Conservation (phyloP, 768 basidiomycete species). For the Rubroboletus pulcherrimus region DNA sequence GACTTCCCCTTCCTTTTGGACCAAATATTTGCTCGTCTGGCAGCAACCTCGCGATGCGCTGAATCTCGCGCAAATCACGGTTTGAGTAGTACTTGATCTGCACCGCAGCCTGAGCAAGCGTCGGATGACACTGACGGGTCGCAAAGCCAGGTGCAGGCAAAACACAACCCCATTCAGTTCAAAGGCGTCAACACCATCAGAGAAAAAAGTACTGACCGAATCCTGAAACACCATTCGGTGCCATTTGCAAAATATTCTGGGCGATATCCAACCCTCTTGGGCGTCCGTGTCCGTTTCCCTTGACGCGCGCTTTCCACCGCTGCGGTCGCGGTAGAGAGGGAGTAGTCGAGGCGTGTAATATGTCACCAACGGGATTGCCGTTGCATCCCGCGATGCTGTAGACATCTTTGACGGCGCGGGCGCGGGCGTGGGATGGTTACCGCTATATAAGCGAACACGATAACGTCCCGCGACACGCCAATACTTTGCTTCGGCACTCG, state of each 20-base stretch:
- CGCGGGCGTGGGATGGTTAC: constrained; percentile 5
- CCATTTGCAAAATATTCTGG: constrained; percentile 42
- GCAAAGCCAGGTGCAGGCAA: neutral
- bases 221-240: constrained; percentile 43
- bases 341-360: constrained; percentile 38
- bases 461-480: constrained; percentile 30
- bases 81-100: constrained; percentile 36
- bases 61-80: constrained; percentile 39
- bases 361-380: constrained; percentile 24
- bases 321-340: constrained; percentile 34
- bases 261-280: constrained; percentile 29
- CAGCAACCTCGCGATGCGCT: constrained; percentile 39
- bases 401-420: neutral
- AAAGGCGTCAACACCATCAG: neutral
- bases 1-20: neutral
- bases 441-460: constrained; percentile 26
- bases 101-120: constrained; percentile 29
- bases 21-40: constrained; percentile 37
- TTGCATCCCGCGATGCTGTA: constrained; percentile 2
- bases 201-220: constrained; percentile 34
- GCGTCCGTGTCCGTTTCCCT: constrained; percentile 13
- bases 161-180: neutral
- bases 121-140: constrained; percentile 33
- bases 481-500: constrained; percentile 27
- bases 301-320: neutral